Base-by-base conservation (phyloP, 2,329 filamentous ascomycete species). In the Alternaria brassicicola region DNA sequence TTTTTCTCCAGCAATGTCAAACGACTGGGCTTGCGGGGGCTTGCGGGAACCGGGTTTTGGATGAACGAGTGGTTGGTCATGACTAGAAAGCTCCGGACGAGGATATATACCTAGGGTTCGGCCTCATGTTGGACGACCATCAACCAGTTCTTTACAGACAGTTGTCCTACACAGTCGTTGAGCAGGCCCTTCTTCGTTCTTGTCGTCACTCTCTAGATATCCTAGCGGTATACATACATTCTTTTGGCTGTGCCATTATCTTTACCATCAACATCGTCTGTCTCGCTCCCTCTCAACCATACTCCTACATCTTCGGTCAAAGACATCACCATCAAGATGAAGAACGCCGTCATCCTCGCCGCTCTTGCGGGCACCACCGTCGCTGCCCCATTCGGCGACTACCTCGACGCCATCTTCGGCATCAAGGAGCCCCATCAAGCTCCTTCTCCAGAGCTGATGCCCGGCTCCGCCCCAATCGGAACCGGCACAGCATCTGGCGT, bases 341-440 rank as follows among this genome's bases (percentile, higher is more conserved):
- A 60, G 57, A 64, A 64, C 30, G 35, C 60, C 38, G 49, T 72
- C 30, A 45, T 71, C 12, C 59, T 72, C 39, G 59, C 71, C 42
- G 61, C 68, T 38, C 64, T 72, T 41, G 58, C 64, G 39, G 59
- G 70, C 55, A 61, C 65, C n/a, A 50, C 69, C 28, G 33, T 64
- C 5, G 68, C 70, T 47, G 52, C 61, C 23, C 56, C 68, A 17
- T 55, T 65, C 21, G 52, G 55, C 42, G 48, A 51, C 47, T 54
- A 57, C 35, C 36, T 63, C 36, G 60, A 65, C 28, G 48, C 62
- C 45, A 41, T 64, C 30, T 66, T 66, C n/a, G 62, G 63, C 46
- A 47, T 36, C 28, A 26, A 59, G 33, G 48, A 64, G 21, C 52
- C 49, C 12, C 61, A 55, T 7, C 45, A 62, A 3, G 38, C 55